Evolutionary conservation across 1,139 yeast genomes (phyloP).

Genomic region (Kodamaea arcana): DNA sequence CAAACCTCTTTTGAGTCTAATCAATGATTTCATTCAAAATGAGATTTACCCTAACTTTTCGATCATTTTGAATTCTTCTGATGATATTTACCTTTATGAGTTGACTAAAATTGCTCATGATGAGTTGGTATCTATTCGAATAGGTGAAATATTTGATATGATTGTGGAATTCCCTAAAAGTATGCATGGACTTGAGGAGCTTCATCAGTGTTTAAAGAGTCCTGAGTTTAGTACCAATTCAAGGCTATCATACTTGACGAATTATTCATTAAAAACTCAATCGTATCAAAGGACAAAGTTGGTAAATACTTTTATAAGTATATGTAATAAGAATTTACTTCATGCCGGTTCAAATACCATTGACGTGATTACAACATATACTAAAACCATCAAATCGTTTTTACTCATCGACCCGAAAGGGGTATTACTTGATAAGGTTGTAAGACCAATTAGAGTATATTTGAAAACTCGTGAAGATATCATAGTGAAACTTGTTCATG

Average conservation of each 20-base stretch:
- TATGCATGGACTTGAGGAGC: conserved; percentile 56
- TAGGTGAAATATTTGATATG: conserved; percentile 61
- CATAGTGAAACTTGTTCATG: conserved; percentile 64
- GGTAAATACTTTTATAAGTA: conserved; percentile 51
- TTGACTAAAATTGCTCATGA: conserved; percentile 39
- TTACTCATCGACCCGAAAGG: conserved; percentile 84
- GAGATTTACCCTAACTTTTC: conserved; percentile 39
- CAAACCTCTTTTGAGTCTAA: conserved; percentile 31
- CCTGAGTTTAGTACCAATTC: conserved; percentile 8
- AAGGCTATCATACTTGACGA: conserved; percentile 17
- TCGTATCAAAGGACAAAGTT: conserved; percentile 46
- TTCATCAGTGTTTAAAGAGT: conserved; percentile 42
- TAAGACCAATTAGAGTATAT: conserved; percentile 64
- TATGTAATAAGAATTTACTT: conserved; percentile 50
- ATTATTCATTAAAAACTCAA: conserved; percentile 21
- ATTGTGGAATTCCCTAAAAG: conserved; percentile 59
- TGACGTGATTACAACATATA: conserved; percentile 66
- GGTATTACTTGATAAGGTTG: conserved; percentile 71
- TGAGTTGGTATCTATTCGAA: conserved; percentile 50
- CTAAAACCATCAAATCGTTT: conserved; percentile 69
- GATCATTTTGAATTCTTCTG: conserved; percentile 19
- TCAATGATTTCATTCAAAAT: conserved; percentile 35
- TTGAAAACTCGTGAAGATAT: conserved; percentile 74
- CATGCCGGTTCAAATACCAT: conserved; percentile 84
- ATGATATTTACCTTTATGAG: conserved; percentile 23